Evolutionary conservation across 768 basidiomycete genomes (phyloP), one percentile per base, ranked within the genome.

Genomic region (Mycena belliarum): DNA sequence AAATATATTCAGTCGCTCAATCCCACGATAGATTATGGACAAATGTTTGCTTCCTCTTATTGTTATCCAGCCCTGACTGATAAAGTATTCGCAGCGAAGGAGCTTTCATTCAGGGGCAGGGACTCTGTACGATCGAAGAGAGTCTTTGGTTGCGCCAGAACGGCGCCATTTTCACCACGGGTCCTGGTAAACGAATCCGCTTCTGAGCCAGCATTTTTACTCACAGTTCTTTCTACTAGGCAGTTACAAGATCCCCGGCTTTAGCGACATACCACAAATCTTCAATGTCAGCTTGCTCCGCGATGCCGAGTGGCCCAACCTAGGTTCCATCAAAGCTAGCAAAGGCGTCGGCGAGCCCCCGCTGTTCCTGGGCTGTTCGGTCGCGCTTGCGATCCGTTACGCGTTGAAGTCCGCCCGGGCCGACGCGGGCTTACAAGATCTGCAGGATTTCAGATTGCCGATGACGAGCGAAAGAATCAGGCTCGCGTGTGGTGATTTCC

Each of bases 261-360:
- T 64, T 46, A 60, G 52, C 37, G 63, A 64, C 49, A 64, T 64
- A 16, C 63, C 63, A 0, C 63, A 64, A 38, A 26, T 55, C 16
- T 64, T 64, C 59, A 64, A 64, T 45, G 63, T 64, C 33, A 57
- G 55, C 23, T 43, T 64, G 11, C 53, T 64, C 23, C 59, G 60
- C 2, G 63, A 64, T 47, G 63, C 63, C 9, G 63, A 64, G 50
- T 64, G 63, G 63, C 63, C 63, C 26, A 64, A 64, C 18, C 56
- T 64, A 1, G 59, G 63, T 14, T 57, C 59, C 1, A 64, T 64
- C 63, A 64, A 64, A 37, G 63, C 63, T 6, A 60, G 59, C 40
- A 64, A 64, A 32, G 63, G 63, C 3, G 37, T 64, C 16, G 63
- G 63, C 29, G 59, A 64, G 45, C 63, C 63, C 20, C 63, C 63